A percentile compares a stretch with the other conserved stretches of the same genome.
These are phyloP conservation scores for Rhynchospora tenuis DNA, from an alignment of 176 grass and related monocot species.

Conservation along the genomic window DNA sequence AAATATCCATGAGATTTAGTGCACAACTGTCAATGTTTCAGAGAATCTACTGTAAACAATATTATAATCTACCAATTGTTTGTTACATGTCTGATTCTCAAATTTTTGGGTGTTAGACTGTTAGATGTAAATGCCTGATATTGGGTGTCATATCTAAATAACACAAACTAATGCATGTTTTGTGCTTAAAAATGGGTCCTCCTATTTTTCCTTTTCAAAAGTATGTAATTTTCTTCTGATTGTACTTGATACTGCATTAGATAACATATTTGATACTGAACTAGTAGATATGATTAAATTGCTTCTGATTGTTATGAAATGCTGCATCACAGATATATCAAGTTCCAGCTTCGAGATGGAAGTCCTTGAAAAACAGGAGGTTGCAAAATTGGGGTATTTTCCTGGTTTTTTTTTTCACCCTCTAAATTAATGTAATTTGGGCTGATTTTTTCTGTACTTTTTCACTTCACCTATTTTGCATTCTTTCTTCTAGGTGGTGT, in stretches of 20 bases:
- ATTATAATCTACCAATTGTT: background rate
- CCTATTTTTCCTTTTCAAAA: background rate
- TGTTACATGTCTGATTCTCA: background rate
- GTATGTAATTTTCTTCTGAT: background rate
- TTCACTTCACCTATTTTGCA: background rate
- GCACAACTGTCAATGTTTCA: background rate
- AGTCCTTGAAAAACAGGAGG: constrained; percentile 69
- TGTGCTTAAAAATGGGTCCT: background rate
- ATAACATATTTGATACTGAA: background rate
- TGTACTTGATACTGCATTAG: background rate
- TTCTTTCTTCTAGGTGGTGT: constrained; percentile 45
- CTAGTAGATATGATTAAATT: background rate
- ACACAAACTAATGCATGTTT: background rate
- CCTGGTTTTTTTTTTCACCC: background rate
- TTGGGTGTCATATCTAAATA: background rate
- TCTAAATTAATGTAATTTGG: background rate
- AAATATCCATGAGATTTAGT: background rate
- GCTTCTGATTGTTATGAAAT: background rate
- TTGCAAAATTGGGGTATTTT: constrained; percentile 85
- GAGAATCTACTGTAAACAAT: background rate
- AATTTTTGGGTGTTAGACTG: background rate
- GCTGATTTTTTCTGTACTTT: background rate
- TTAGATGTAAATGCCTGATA: background rate
- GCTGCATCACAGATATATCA: constrained; percentile 58
- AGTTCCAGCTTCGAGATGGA: constrained; percentile 69